Evolutionary conservation across 2,329 filamentous ascomycete genomes (phyloP), one percentile per base, ranked within the genome.

Genomic region (Nannizziopsis arthrosporioides): DNA sequence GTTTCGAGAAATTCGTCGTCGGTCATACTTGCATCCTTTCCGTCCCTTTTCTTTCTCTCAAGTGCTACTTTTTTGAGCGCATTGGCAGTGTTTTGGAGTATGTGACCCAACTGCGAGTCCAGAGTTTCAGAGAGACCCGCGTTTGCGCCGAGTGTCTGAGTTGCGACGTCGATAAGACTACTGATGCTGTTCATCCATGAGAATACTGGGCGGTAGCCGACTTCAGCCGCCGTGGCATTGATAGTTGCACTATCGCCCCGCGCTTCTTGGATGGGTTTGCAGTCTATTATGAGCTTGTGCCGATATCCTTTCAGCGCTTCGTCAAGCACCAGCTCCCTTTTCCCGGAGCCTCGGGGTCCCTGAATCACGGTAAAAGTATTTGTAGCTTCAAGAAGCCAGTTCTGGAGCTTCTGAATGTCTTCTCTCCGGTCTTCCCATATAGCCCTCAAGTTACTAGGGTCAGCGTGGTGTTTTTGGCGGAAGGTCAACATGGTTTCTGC

Each of bases 141-240:
- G 67, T 96, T 95, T 50, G 93, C 85, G 10, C 90, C 90, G 15
- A 90, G 94, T 10, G 92, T 92, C 63, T 95, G 90, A 1, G 92
- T 86, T 17, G 90, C 92, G 34, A 96, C 76, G 57, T 96, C 92
- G 54, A 94, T 74, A 68, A 95, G 78, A 62, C 88, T 94, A 66
- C 85, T 94, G 55, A 96, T 79, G 59, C 81, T 94, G 65, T 96
- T 95, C 68, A 93, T 84, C 85, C 89, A 96, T 0, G 86, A 93
- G 63, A 98, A 98, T 0, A 98, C 80, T 0, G 92, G 92, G 7
- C 85, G 76, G 62, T 95, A 96, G 7, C 92, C 90, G 42, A 96
- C 89, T 54, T 89, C 80, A 1, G 73, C 69, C 0, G 90, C 92
- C 5, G 92, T 81, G 36, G 83, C 81, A 51, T 79, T 79, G 58